A percentile compares a stretch with the other conserved stretches of the same genome.
Conservation (phyloP, 2,329 filamentous ascomycete species). For the Colletotrichum sp. region DNA sequence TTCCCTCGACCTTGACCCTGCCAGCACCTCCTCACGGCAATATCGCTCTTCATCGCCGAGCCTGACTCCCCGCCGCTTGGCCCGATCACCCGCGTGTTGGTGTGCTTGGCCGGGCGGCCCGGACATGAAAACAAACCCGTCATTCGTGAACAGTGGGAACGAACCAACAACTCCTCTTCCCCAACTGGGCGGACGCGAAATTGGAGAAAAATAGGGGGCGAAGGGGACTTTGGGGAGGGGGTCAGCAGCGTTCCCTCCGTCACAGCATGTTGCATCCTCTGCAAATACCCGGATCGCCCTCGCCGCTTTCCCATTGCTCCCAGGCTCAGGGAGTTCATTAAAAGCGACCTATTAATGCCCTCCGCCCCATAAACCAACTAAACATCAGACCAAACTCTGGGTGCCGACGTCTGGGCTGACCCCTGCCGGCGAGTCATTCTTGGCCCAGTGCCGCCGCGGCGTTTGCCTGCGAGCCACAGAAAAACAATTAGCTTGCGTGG, state of each 20-base stretch:
- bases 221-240: background rate
- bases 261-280: background rate
- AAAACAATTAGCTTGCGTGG: constrained; percentile 17
- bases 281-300: background rate
- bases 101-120: constrained; percentile 10
- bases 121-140: background rate
- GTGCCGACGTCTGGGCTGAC: background rate
- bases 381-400: constrained; percentile 13
- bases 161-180: background rate
- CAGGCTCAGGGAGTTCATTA: background rate
- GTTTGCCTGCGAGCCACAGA: background rate
- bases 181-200: background rate
- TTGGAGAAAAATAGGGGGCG: background rate
- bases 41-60: background rate
- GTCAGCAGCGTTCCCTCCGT: background rate
- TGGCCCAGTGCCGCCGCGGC: background rate
- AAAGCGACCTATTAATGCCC: background rate
- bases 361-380: background rate
- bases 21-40: background rate
- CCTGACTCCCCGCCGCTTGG: background rate
- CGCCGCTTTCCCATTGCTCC: background rate
- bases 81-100: background rate
- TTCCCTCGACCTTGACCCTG: background rate
- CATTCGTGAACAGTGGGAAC: background rate
- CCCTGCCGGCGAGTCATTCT: constrained; percentile 14